Evolutionary conservation across 192 early-diverging fungal genomes (phyloP), one percentile per base, ranked within the genome.

Genomic region (Kappamyces sp.): DNA sequence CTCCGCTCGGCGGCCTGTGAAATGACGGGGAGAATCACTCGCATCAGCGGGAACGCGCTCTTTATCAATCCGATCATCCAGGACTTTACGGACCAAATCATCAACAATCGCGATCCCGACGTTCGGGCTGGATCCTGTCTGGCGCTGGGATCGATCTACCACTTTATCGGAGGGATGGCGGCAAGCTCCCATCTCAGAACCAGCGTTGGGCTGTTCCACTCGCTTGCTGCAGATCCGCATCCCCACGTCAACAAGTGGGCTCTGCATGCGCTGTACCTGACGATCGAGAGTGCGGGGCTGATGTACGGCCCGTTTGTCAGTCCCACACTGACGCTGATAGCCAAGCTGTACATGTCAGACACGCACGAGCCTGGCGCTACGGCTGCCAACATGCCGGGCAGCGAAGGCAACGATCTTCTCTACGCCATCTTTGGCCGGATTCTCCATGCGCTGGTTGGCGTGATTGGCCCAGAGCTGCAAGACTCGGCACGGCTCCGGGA

Each of bases 161-260:
- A 86, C 46, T 83, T 91, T 50, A 87, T 92, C 1, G 97, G 97
- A 0, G 86, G 92, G 1, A 87, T 97, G 79, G 88, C 88, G 0
- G 90, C 90, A 3, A 77, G 78, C 2, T 66, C 80, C 1, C 89
- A 93, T 61, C 72, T 99, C 40, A 84, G 88, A 37, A 93, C 90
- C 2, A 85, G 92, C 5, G 87, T 96, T 3, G 92, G 90, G 1
- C 82, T 97, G 52, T 69, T 99, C 57, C 84, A 93, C 12, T 92
- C 93, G 1, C 79, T 99, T 34, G 87, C 89, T 1, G 83, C 85
- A 44, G 97, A 99, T 69, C 80, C 90, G 3, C 91, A 99, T 68
- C 92, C 94, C 0, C 70, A 94, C 0, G 93, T 99, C 7, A 92
- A 97, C 63, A 85, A 84, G 2, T 99, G 94, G 92, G 93, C 94